These are phyloP conservation scores for Colletotrichum graminicola DNA, from an alignment of 2,329 filamentous ascomycete species.

Conservation along the genomic window DNA sequence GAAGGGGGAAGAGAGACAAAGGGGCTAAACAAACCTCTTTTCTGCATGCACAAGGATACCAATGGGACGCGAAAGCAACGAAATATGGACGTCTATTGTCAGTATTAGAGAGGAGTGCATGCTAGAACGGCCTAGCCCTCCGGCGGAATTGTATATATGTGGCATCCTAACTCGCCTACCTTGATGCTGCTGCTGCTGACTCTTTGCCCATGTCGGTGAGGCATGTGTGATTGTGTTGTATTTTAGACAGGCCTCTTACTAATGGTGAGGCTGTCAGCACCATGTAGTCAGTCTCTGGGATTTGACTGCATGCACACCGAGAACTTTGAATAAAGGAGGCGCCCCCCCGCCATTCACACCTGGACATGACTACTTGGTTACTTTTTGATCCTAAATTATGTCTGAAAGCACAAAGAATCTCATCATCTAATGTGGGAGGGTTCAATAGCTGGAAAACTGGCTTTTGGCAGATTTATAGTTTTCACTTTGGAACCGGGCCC, in stretches of 20 bases:
- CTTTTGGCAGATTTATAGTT: neutral
- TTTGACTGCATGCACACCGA: too few species aligned
- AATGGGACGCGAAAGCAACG: constrained; percentile 12
- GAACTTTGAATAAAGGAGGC: too few species aligned
- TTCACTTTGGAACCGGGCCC: neutral
- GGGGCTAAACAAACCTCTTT: constrained; percentile 2
- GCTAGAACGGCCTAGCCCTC: constrained; percentile 16
- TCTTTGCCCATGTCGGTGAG: neutral
- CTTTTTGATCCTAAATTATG: too few species aligned
- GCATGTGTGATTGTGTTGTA: neutral
- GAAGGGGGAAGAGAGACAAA: neutral
- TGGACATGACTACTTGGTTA: too few species aligned
- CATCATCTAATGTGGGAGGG: too few species aligned
- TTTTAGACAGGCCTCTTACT: neutral
- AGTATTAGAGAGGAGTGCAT: constrained; percentile 26
- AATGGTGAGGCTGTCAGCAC: neutral
- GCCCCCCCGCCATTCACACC: too few species aligned
- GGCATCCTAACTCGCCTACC: neutral
- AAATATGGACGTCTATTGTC: constrained; percentile 15
- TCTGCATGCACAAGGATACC: constrained; percentile 18
- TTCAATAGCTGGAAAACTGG: too few species aligned
- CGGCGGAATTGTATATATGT: constrained; percentile 38
- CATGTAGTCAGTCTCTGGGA: neutral
- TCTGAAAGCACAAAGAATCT: too few species aligned
- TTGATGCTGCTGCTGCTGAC: neutral